Evolutionary conservation across 768 basidiomycete genomes (phyloP).

Genomic region (Hygrophorus pudorinus): DNA sequence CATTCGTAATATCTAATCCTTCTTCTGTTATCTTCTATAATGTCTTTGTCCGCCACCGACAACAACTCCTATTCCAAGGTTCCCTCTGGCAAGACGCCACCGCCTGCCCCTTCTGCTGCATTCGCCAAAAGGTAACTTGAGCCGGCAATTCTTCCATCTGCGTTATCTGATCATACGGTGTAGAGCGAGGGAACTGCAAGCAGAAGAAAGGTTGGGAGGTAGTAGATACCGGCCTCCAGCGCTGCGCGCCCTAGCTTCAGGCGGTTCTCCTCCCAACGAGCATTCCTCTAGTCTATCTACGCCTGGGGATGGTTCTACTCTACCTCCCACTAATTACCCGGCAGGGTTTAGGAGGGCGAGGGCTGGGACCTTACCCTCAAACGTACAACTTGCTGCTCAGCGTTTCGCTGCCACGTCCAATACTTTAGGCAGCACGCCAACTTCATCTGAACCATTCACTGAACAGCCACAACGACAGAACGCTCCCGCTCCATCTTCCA

Average conservation of each 20-base stretch:
- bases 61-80: constrained; percentile 73
- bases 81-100: constrained; percentile 80
- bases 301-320: constrained; percentile 42
- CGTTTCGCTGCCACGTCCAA: constrained; percentile 63
- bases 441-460: constrained; percentile 30
- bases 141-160: constrained; percentile 12
- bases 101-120: constrained; percentile 83
- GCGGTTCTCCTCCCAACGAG: constrained; percentile 64
- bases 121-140: constrained; percentile 69
- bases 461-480: constrained; percentile 44
- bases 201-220: constrained; percentile 54
- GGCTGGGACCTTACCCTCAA: constrained; percentile 96
- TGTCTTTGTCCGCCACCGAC: constrained; percentile 85
- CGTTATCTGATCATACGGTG: constrained; percentile 9
- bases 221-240: constrained; percentile 75
- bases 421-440: constrained; percentile 39
- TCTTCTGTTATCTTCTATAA: constrained; percentile 61
- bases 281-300: constrained; percentile 46
- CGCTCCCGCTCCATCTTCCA: constrained; percentile 32
- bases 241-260: constrained; percentile 59
- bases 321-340: constrained; percentile 71
- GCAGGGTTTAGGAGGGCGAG: constrained; percentile 88
- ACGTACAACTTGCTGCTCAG: constrained; percentile 81
- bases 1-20: constrained; percentile 77
- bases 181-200: constrained; percentile 81